A percentile compares a stretch with the other conserved stretches of the same genome.
phyloP scores from a whole-genome alignment of 2,329 filamentous ascomycete genomes.

The Massarina eburnea region DNA sequence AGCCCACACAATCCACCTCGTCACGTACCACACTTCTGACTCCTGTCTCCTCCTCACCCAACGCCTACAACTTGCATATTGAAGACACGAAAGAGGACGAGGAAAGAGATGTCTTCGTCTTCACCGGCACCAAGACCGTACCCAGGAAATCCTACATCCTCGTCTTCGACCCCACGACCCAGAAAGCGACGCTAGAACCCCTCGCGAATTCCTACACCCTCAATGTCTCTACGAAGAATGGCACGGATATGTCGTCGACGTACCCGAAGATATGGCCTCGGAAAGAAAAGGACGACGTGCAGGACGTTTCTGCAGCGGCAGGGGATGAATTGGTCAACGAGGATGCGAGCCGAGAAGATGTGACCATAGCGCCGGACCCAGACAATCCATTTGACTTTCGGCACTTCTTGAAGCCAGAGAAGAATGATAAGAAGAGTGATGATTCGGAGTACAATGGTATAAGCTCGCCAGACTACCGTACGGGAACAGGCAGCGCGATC shows the following conservation, averaged over 20 bases:
- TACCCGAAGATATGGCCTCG: slow-evolving; percentile 64
- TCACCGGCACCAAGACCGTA: slow-evolving; percentile 40
- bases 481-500: slow-evolving; percentile 30
- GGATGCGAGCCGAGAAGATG: slow-evolving; percentile 28
- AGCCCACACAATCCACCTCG: slow-evolving; percentile 39
- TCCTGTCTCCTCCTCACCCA: slow-evolving; percentile 17
- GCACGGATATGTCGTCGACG: slow-evolving; percentile 64
- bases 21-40: slow-evolving; percentile 32
- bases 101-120: slow-evolving; percentile 41
- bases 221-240: slow-evolving; percentile 74
- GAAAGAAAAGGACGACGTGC: slow-evolving; percentile 28
- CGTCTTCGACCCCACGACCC: slow-evolving; percentile 72
- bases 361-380: slow-evolving; percentile 43
- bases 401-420: slow-evolving; percentile 45
- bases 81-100: slow-evolving; percentile 28
- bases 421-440: slow-evolving; percentile 36
- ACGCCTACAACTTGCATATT: slow-evolving; percentile 32
- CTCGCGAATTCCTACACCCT: slow-evolving; percentile 83
- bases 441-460: slow-evolving; percentile 32
- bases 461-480: slow-evolving; percentile 30
- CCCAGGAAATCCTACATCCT: slow-evolving; percentile 53
- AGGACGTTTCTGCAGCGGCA: slow-evolving; percentile 22
- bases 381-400: slow-evolving; percentile 53
- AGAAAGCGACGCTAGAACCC: slow-evolving; percentile 80
- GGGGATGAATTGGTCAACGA: slow-evolving; percentile 33